These are phyloP conservation scores for Endocalyx cinctus DNA, from an alignment of 2,329 filamentous ascomycete species.

Conservation along the genomic window DNA sequence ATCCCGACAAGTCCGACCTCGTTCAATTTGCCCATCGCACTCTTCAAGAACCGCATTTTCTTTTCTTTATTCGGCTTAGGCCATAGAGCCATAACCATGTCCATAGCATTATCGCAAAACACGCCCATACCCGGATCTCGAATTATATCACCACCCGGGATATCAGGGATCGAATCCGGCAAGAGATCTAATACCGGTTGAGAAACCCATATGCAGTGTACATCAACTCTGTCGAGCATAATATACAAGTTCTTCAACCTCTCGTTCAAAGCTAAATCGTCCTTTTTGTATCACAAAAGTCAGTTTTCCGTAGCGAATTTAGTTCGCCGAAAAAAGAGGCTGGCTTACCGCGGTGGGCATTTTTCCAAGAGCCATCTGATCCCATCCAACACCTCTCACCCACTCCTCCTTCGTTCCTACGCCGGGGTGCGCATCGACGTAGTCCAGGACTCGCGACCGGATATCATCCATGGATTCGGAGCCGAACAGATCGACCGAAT, in stretches of 20 bases:
- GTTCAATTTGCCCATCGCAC: conserved; percentile 60
- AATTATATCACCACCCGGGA: conserved; percentile 61
- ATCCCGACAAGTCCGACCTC: conserved; percentile 63
- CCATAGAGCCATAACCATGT: conserved; percentile 52
- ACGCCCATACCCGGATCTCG: conserved; percentile 59
- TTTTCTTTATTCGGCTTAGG: conserved; percentile 50
- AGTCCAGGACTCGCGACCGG: conserved; percentile 44
- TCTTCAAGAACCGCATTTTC: conserved; percentile 50
- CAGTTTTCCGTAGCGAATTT: conserved; percentile 17
- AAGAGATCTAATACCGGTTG: conserved; percentile 58
- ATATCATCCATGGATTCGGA: conserved; percentile 51
- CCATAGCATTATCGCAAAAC: conserved; percentile 72
- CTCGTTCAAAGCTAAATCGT: conserved; percentile 50
- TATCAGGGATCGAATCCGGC: conserved; percentile 43
- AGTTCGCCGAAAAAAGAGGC: conserved; percentile 2
- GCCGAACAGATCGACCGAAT: conserved; percentile 62
- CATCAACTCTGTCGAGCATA: conserved; percentile 66
- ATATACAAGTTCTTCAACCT: conserved; percentile 53
- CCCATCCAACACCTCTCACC: conserved; percentile 67
- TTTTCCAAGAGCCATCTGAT: conserved; percentile 59
- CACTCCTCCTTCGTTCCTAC: conserved; percentile 53
- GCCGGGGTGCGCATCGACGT: conserved; percentile 44
- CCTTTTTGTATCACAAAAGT: conserved; percentile 28
- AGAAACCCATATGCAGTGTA: conserved; percentile 68
- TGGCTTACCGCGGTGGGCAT: conserved; percentile 60